Conservation (phyloP, 2,329 filamentous ascomycete genomes). For the Fusarium sp. region DNA sequence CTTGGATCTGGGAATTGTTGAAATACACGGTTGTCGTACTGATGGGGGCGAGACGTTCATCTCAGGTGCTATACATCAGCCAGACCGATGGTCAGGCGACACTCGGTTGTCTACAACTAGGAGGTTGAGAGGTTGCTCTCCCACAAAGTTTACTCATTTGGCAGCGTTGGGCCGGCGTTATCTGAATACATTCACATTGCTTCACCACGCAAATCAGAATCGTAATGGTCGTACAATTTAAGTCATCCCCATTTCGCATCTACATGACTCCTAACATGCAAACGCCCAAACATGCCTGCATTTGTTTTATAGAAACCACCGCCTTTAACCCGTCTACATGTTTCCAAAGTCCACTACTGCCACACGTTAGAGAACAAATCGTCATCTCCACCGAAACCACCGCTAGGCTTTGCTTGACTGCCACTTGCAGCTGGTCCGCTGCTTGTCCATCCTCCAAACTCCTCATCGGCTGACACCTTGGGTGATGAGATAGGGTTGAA, state of each 20-base stretch:
- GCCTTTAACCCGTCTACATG: constrained; percentile 24
- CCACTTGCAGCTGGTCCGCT: constrained; percentile 60
- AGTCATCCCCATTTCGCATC: constrained; percentile 41
- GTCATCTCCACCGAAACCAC: constrained; percentile 75
- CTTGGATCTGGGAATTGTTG: not conserved
- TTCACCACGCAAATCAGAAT: constrained; percentile 11
- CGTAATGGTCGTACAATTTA: constrained; percentile 30
- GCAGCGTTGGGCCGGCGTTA: constrained; percentile 37
- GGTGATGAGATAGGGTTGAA: constrained; percentile 66
- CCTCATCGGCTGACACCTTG: constrained; percentile 87
- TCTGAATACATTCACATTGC: constrained; percentile 35
- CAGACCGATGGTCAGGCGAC: not conserved
- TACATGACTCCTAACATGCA: constrained; percentile 51
- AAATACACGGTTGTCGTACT: constrained; percentile 7
- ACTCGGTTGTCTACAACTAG: constrained; percentile 7
- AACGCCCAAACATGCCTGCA: constrained; percentile 49
- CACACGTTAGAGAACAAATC: constrained; percentile 97
- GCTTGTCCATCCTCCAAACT: constrained; percentile 96
- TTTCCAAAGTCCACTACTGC: constrained; percentile 65
- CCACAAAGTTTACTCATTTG: constrained; percentile 25
- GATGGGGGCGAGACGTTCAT: not conserved
- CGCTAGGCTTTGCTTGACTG: constrained; percentile 61
- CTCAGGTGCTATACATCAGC: not conserved
- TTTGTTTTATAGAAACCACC: constrained; percentile 42
- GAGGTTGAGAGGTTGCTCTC: constrained; percentile 7